Base-by-base conservation (phyloP, 1,284 basidiomycete species). In the Sanghuangporus baumii region DNA sequence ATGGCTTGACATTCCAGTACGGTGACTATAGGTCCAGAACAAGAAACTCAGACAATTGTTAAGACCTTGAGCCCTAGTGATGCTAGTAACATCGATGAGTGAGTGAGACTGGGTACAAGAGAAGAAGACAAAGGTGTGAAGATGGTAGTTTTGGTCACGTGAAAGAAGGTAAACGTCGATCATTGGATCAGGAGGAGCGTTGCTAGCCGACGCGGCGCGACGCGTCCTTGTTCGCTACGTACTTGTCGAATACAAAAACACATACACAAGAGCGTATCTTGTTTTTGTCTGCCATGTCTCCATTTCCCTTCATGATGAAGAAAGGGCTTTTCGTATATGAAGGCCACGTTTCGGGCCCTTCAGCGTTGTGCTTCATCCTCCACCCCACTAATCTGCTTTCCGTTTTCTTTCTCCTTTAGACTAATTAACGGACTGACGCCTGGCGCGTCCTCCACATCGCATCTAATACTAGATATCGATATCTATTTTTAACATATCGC, bases 161-260 rank as follows among this genome's bases (percentile, higher is more conserved):
- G 14, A 58, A 34, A 31, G 34, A 56, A 56, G 23, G 12, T 41
- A 26, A 36, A 2, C 43, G 31, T 37, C 47, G 50, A 51, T 51
- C 50, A 51, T 20, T 23, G 6, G 57, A 52, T 59, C 57, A 46
- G 38, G n/a, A 46, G 38, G n/a, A 12, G 16, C 11, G 41, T 41
- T 51, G 46, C 23, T 43, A 59, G 43, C 47, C 31, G 40, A 11
- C 57, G 48, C 48, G 48, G 23, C 31, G 36, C 43, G 57, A 58
- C 26, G 47, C 50, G 59, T 64, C 60, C 54, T 64, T 47, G 23
- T 58, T 43, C 38, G 23, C 57, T 54, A 37, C 52, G 34, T 31
- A 54, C 26, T 11, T 55, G 61, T 62, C 61, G 61, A 62, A 62
- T 62, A 62, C 61, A 62, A 62, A 62, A 62, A 62, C 55, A 48